phyloP scores from a whole-genome alignment of 2,329 filamentous ascomycete species.

The Bretziella fagacearum region DNA sequence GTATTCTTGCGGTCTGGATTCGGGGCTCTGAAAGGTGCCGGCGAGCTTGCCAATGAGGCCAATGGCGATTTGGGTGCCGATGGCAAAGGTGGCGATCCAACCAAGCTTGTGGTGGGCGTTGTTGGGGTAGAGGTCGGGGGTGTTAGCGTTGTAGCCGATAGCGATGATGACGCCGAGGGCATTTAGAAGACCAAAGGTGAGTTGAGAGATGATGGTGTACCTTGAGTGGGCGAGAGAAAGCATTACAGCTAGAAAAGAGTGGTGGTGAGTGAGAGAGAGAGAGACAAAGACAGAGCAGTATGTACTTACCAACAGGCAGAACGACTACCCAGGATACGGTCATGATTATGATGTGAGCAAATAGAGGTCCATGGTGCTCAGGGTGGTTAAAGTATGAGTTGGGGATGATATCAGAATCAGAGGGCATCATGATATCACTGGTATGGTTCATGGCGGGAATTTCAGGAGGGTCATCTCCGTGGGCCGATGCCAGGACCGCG shows the following conservation, averaged over 20 bases:
- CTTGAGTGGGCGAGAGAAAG: conserved; percentile 67
- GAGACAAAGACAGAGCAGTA: not conserved
- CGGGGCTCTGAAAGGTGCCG: conserved; percentile 19
- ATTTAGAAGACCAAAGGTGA: conserved; percentile 48
- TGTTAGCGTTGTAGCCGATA: conserved; percentile 59
- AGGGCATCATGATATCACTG: conserved; percentile 1
- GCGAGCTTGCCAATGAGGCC: conserved; percentile 46
- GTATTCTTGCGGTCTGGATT: conserved; percentile 5
- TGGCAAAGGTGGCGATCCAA: conserved; percentile 63
- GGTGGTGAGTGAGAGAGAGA: not conserved
- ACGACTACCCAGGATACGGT: conserved; percentile 53
- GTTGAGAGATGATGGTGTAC: conserved; percentile 51
- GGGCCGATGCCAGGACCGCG: conserved; percentile 8
- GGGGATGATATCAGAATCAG: conserved; percentile 15
- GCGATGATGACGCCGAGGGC: conserved; percentile 46
- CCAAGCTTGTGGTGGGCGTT: conserved; percentile 82
- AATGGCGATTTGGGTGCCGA: conserved; percentile 52
- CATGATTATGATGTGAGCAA: conserved; percentile 57
- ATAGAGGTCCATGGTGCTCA: conserved; percentile 38
- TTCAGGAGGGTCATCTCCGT: conserved; percentile 4
- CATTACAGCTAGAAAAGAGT: conserved; percentile 50
- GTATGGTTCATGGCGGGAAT: conserved; percentile 10
- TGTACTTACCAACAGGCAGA: conserved; percentile 55
- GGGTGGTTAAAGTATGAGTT: conserved; percentile 43
- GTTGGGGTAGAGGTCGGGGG: conserved; percentile 70